phyloP scores from a whole-genome alignment of 257 asterid genomes.

The Striga asiatica region DNA sequence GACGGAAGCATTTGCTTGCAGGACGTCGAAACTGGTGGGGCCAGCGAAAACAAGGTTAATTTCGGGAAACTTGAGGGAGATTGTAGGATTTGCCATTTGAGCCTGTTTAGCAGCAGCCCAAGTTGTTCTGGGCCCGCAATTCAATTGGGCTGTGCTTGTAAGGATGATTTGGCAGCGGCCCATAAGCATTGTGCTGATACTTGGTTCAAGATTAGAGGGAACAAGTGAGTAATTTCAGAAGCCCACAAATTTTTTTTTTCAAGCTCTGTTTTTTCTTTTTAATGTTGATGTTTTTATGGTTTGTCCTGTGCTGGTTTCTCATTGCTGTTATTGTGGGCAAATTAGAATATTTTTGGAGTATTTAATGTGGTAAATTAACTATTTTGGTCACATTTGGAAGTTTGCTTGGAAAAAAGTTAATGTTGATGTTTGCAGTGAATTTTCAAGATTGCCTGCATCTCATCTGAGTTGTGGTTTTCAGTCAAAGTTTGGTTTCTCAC shows the following conservation, averaged over 20 bases:
- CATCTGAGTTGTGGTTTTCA: no score
- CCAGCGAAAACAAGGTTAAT: background rate
- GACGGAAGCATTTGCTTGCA: conserved; percentile 16
- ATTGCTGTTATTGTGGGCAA: no score
- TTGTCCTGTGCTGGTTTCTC: background rate
- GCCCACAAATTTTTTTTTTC: background rate
- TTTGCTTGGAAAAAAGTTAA: no score
- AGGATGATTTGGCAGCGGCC: conserved; percentile 37
- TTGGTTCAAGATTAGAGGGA: conserved; percentile 45
- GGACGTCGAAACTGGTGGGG: conserved; percentile 3
- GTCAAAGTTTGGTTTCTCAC: no score
- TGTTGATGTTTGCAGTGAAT: no score
- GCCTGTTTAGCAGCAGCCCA: conserved; percentile 23
- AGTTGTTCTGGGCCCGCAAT: conserved; percentile 23
- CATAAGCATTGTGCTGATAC: conserved; percentile 45
- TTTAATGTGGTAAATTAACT: no score
- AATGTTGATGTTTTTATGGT: background rate
- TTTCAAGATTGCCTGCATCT: no score
- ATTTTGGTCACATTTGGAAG: no score
- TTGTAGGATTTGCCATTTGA: conserved; percentile 40
- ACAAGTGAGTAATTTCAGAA: conserved; percentile 20
- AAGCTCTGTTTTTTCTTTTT: background rate
- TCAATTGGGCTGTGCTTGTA: conserved; percentile 40
- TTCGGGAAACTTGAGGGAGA: conserved; percentile 15
- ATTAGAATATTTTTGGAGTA: no score